Conservation (phyloP, 805 yeast genomes). For the Suhomyces emberorum region DNA sequence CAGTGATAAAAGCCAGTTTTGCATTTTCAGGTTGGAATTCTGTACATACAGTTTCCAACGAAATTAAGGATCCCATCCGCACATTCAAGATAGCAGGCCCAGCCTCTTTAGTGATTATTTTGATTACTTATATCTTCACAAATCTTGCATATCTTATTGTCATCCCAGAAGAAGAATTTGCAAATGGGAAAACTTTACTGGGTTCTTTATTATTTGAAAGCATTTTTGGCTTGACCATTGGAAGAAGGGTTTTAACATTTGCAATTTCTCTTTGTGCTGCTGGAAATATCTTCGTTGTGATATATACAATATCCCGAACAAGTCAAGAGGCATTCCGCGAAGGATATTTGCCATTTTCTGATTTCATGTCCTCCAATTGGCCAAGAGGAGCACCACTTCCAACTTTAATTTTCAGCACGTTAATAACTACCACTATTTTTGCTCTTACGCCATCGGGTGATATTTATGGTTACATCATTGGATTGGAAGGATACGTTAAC, state of each 20-base stretch:
- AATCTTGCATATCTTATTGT: constrained; percentile 57
- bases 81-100: constrained; percentile 65
- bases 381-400: constrained; percentile 57
- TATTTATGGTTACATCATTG: constrained; percentile 49
- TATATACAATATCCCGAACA: constrained; percentile 57
- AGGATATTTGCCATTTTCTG: constrained; percentile 56
- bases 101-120: constrained; percentile 44
- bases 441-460: constrained; percentile 45
- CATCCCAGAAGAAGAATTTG: constrained; percentile 51
- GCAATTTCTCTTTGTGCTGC: constrained; percentile 60
- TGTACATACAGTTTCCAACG: constrained; percentile 60
- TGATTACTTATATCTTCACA: constrained; percentile 48
- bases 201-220: constrained; percentile 58
- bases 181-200: constrained; percentile 52
- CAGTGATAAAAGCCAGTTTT: constrained; percentile 56
- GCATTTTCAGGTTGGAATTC: constrained; percentile 63
- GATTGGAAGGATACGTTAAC: constrained; percentile 50
- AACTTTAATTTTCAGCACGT: constrained; percentile 43
- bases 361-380: constrained; percentile 51
- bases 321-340: constrained; percentile 65
- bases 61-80: constrained; percentile 54
- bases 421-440: constrained; percentile 39
- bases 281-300: constrained; percentile 60
- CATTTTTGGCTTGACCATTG: constrained; percentile 50
- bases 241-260: constrained; percentile 52